Evolutionary conservation across 345 rosid genomes (phyloP), one percentile per base, ranked within the genome.

Genomic region (Lepidium aucheri): DNA sequence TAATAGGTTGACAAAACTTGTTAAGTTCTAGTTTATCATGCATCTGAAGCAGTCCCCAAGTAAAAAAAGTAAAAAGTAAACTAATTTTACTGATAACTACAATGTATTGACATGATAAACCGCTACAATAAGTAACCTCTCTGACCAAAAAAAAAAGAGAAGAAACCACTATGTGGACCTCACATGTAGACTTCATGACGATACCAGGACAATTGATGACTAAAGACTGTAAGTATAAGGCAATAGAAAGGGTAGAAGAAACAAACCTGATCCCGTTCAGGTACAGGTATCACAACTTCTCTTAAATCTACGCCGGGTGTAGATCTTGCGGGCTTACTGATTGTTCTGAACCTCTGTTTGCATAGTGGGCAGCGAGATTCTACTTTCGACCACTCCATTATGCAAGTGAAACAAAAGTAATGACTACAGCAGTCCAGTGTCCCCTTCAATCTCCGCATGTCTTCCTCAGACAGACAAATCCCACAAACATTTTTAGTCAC

Each of bases 311-410:
- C 80, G 69, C 93, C 99, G n/a, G 78, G 72, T 9, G 82, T 70
- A 42, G 84, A 73, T 79, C 96, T 94, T 45, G 92, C 86, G 13
- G 89, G 86, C 74, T 94, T 91, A 64, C 80, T 87, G 63, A 94
- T 89, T 16, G 97, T 83, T 53, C 68, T 75, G 63, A 95, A 95
- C 77, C 99, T 85, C 77, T 89, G 91, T 74, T 95, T 95, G 83
- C 99, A 95, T 65, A 84, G 61, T 10, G 99, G 99, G 67, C 99
- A 95, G 56, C 97, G 96, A 44, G 99, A 86, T 78, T 95, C 99
- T 59, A 95, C 95, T 74, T 87, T 91, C 1, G 99, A 89, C 99
- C 99, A 95, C 69, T 84, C 96, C 90, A 84, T 84, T 67, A 95
- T 91, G 83, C 99, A 95, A 39, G 89, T 77, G 77, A 91, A 95